Base-by-base conservation (phyloP, 768 basidiomycete genomes). In the Suillus paluster region DNA sequence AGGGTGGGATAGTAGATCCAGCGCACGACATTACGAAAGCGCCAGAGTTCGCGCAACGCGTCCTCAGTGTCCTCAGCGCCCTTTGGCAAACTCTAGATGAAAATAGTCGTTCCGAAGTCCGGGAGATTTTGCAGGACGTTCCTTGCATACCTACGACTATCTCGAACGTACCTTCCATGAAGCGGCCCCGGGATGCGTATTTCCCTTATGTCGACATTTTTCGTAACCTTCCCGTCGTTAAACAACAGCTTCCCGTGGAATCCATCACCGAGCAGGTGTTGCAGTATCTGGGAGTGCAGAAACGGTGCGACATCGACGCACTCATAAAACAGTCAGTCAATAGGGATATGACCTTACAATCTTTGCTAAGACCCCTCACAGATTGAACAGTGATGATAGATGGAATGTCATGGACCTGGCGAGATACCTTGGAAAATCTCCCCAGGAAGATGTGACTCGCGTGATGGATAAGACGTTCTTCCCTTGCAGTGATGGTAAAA, bases 191-290 rank as follows among this genome's bases (percentile, higher is more conserved):
- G 3, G 85, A 95, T 53, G 78, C 89, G 6, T 97, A 96, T 76
- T 95, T 97, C 70, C 77, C 87, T 12, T 91, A 86, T 62, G 95
- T 89, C 19, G 85, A 92, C 67, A 79, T 98, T 19, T 97, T 98
- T 73, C 84, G 84, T 23, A 95, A 97, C 71, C 78, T 95, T 19
- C 87, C 94, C 3, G 85, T 92, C 48, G 85, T 93, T 11, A 44
- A 19, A 21, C 81, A 77, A 21, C 19, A 44, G 19, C 19, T 44
- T 8, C n/a, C n/a, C n/a, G 3, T 2, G n/a, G 42, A 44, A n/a
- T n/a, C 19, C 42, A 19, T 9, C 5, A 44, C n/a, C 19, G n/a
- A 4, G 42, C 9, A 10, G n/a, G n/a, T 44, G n/a, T 44, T 44
- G 42, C 19, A 44, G n/a, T 44, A 17, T n/a, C 42, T 44, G 3